phyloP scores from a whole-genome alignment of 768 basidiomycete species.

The Arthromyces matolae region DNA sequence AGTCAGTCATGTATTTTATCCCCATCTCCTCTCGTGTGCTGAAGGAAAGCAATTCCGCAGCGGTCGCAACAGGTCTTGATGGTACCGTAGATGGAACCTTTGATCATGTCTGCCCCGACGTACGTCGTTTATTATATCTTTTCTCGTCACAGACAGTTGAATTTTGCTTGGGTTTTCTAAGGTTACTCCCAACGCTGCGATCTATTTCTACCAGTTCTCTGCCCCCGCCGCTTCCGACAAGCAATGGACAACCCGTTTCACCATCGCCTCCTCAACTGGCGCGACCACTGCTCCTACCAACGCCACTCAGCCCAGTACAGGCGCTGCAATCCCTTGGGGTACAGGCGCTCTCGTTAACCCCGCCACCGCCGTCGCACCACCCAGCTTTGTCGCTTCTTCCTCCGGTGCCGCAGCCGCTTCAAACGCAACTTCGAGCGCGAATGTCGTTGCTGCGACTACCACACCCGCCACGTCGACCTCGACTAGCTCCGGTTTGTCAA shows the following conservation, averaged over 20 bases:
- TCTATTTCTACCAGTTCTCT: slow-evolving; percentile 83
- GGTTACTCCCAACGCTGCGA: slow-evolving; percentile 60
- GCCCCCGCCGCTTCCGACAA: slow-evolving; percentile 35
- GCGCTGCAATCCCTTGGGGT: slow-evolving; percentile 64
- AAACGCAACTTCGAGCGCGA: not conserved
- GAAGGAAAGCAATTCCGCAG: slow-evolving; percentile 31
- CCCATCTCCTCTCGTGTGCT: not conserved
- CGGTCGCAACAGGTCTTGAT: slow-evolving; percentile 57
- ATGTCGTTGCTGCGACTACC: not conserved
- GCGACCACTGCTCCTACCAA: slow-evolving; percentile 46
- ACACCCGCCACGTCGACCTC: not conserved
- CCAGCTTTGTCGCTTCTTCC: slow-evolving; percentile 11
- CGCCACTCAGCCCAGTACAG: slow-evolving; percentile 47
- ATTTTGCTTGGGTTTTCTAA: slow-evolving; percentile 20
- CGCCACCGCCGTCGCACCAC: slow-evolving; percentile 35
- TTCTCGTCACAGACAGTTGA: not conserved
- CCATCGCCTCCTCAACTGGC: slow-evolving; percentile 55
- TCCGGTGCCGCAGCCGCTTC: slow-evolving; percentile 3
- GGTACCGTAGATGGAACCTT: slow-evolving; percentile 54
- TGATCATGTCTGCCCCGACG: slow-evolving; percentile 63
- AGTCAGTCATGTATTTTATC: slow-evolving; percentile 38
- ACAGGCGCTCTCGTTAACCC: slow-evolving; percentile 52
- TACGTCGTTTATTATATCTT: slow-evolving; percentile 26
- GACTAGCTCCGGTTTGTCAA: too few species aligned
- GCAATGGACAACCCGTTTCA: slow-evolving; percentile 75